phyloP scores from a whole-genome alignment of 805 yeast genomes.

The Wickerhamomyces chambardii region DNA sequence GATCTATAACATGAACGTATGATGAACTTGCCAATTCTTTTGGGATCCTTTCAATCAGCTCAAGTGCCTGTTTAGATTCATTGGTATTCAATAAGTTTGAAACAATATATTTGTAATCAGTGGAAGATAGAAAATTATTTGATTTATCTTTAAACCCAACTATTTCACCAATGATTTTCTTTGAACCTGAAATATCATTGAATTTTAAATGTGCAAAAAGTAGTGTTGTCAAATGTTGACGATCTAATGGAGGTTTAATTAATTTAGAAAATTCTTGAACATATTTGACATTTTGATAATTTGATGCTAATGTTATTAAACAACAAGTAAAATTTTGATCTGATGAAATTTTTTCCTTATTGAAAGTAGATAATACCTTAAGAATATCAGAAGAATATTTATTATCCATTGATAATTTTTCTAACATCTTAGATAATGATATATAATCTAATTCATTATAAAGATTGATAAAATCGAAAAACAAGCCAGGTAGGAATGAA shows the following conservation, averaged over 20 bases:
- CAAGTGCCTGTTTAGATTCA: slow-evolving; percentile 3
- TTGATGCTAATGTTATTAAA: neutral
- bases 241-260: slow-evolving; percentile 8
- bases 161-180: slow-evolving; percentile 11
- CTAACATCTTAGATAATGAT: too few relatives aligned
- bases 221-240: slow-evolving; percentile 8
- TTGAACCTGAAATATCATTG: slow-evolving; percentile 11
- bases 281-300: too few relatives aligned
- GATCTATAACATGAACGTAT: neutral
- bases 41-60: slow-evolving; percentile 1
- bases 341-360: too few relatives aligned
- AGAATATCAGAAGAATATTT: too few relatives aligned
- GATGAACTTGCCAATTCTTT: neutral
- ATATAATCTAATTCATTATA: too few relatives aligned
- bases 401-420: too few relatives aligned
- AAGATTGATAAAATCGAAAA: too few relatives aligned
- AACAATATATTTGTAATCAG: slow-evolving; percentile 12
- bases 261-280: neutral
- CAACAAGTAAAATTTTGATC: neutral
- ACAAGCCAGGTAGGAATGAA: too few relatives aligned
- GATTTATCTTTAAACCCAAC: neutral
- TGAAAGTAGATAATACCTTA: too few relatives aligned
- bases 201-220: slow-evolving; percentile 9
- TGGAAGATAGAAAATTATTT: slow-evolving; percentile 1
- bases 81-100: slow-evolving; percentile 8